A percentile compares a stretch with the other conserved stretches of the same genome.
Evolutionary conservation across 2,329 filamentous ascomycete genomes (phyloP).

Genomic region (Arthroderma uncinatum): DNA sequence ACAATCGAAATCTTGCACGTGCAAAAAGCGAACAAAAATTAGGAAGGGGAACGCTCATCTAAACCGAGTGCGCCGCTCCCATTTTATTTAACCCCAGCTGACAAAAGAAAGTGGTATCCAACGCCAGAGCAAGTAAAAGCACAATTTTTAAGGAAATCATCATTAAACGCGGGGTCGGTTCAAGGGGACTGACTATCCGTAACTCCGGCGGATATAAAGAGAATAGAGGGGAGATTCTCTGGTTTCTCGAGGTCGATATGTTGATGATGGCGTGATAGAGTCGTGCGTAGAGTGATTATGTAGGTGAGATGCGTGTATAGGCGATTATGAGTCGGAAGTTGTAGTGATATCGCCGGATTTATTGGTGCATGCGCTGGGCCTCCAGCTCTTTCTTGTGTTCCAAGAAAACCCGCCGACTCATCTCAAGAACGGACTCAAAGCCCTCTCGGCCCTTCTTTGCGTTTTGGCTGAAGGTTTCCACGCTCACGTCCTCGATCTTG

Average conservation of each 20-base stretch:
- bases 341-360: neutral
- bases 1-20: neutral
- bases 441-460: slow-evolving; percentile 82
- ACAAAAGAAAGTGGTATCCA: slow-evolving; percentile 2
- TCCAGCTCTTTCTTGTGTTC: slow-evolving; percentile 64
- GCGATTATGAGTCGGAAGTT: neutral
- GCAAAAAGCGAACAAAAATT: neutral
- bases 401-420: slow-evolving; percentile 82
- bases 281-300: neutral
- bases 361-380: slow-evolving; percentile 20
- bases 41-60: neutral
- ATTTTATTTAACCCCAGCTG: neutral
- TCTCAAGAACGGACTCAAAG: slow-evolving; percentile 87
- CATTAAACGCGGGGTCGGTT: neutral
- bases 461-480: slow-evolving; percentile 84
- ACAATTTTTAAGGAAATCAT: neutral
- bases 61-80: slow-evolving; percentile 1
- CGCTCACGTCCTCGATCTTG: slow-evolving; percentile 83
- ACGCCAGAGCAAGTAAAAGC: neutral
- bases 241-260: neutral
- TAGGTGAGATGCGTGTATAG: neutral
- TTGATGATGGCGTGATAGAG: neutral
- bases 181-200: neutral
- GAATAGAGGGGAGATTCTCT: neutral
- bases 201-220: neutral